A percentile compares a stretch with the other conserved stretches of the same genome.
Conservation (phyloP, 805 yeast species). For the Teunomyces barrocoloradensis region DNA sequence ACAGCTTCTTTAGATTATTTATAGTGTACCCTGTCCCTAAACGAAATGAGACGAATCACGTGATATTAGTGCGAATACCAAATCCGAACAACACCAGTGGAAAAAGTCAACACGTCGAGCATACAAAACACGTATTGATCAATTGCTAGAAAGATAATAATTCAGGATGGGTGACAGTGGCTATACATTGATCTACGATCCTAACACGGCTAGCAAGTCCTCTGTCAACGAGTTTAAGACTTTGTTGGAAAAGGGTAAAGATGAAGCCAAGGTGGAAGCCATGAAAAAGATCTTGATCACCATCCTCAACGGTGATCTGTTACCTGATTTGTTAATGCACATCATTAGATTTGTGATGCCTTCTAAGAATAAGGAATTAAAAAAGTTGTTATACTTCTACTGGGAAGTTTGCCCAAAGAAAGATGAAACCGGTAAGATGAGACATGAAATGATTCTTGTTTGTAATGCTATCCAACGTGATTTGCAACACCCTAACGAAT, state of each 20-base stretch:
- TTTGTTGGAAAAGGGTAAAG: constrained; percentile 83
- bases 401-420: constrained; percentile 98
- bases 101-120: constrained; percentile 11
- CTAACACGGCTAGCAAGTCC: constrained; percentile 60
- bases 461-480: constrained; percentile 98
- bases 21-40: too few relatives aligned
- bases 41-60: not conserved
- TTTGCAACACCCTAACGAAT: constrained; percentile 97
- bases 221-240: constrained; percentile 71
- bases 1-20: not conserved
- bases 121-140: constrained; percentile 3
- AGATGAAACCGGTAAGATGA: constrained; percentile 83
- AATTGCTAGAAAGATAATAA: not conserved
- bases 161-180: constrained; percentile 38
- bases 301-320: constrained; percentile 88
- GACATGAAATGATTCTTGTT: constrained; percentile 97
- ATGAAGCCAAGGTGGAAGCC: constrained; percentile 80
- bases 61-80: constrained; percentile 3
- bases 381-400: constrained; percentile 88
- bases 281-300: constrained; percentile 85
- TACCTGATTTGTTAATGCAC: constrained; percentile 94
- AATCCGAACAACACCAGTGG: not conserved
- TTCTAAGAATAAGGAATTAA: constrained; percentile 82
- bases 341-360: constrained; percentile 98
- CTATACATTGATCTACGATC: constrained; percentile 80